Evolutionary conservation across 1,284 basidiomycete genomes (phyloP), one percentile per base, ranked within the genome.

Genomic region (Malassezia vespertilionis): DNA sequence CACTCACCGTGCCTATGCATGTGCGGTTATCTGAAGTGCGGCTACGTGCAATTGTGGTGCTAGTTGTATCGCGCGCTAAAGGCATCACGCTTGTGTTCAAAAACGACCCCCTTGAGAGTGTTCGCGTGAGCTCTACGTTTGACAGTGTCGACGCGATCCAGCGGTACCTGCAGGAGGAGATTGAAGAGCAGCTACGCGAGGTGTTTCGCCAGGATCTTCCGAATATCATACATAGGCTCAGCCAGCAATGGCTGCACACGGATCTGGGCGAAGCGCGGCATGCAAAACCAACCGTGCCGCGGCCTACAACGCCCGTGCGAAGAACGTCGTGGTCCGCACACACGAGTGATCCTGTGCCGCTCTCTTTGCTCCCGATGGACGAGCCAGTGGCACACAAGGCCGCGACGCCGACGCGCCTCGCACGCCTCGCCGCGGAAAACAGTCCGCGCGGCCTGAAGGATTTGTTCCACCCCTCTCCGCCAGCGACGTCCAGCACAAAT

Each of bases 81-180:
- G 93, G 93, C 39, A 95, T 97, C 71, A 97, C 93, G 0, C 80
- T 97, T 36, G 93, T 97, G 20, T 99, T 99, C 81, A 97, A 97
- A 75, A 97, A 95, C 46, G 93, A 99, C 72, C 93, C 93, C 0
- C 78, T 97, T 17, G 90, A 99, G 73, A 88, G 89, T 61, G 88
- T 97, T 44, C 86, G 96, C 66, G 96, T 99, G 63, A 87, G 84
- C 71, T 87, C 84, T 65, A 96, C 91, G 0, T 99, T 99, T 66
- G 93, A 99, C 73, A 89, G 86, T 14, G 91, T 99, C 54, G 88
- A 86, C 40, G 89, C 95, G 54, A 95, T 99, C 46, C 86, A 95
- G 65, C 89, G 64, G 46, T 70, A 66, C 27, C 58, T 70, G 1
- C 67, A 70, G 32, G 58, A 65, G 37, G 91, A 97, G 74, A 97